Percentiles rank a stretch among this genome's conserved stretches.
phyloP scores from a whole-genome alignment of 2,329 filamentous ascomycete genomes.

The Alternaria conjuncta region DNA sequence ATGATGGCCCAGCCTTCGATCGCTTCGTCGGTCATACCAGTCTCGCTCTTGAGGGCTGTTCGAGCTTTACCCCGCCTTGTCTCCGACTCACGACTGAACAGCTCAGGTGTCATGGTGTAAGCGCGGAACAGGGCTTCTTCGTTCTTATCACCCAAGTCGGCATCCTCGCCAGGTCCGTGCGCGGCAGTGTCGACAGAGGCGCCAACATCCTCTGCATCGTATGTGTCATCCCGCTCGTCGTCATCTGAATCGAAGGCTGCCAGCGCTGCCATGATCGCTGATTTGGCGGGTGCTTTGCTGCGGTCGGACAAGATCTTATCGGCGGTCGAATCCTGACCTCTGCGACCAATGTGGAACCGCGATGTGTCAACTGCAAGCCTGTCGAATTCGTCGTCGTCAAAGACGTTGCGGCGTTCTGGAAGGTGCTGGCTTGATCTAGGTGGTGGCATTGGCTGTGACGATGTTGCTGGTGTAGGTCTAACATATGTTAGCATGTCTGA shows the following conservation, averaged over 20 bases:
- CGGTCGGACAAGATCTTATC: constrained; percentile 74
- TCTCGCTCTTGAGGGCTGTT: constrained; percentile 71
- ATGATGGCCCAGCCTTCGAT: constrained; percentile 95
- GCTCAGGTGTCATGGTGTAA: constrained; percentile 67
- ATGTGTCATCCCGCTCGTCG: constrained; percentile 96
- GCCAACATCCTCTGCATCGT: constrained; percentile 90
- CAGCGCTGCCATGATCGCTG: constrained; percentile 85
- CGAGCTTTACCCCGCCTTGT: constrained; percentile 71
- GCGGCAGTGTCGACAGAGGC: constrained; percentile 76
- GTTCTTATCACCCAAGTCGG: constrained; percentile 62
- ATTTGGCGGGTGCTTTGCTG: constrained; percentile 73
- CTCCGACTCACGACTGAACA: constrained; percentile 74
- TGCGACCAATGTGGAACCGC: constrained; percentile 80
- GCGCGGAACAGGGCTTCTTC: constrained; percentile 77
- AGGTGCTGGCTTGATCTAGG: constrained; percentile 64
- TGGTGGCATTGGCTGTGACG: constrained; percentile 53
- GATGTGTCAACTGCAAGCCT: constrained; percentile 68
- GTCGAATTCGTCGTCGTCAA: constrained; percentile 79
- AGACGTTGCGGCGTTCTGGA: constrained; percentile 72
- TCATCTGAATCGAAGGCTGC: constrained; percentile 92
- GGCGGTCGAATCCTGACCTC: constrained; percentile 67
- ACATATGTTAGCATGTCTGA: constrained; percentile 15
- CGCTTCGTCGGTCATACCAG: constrained; percentile 89
- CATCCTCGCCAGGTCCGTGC: constrained; percentile 59
- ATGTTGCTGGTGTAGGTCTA: constrained; percentile 23